Conservation (phyloP, 2,329 filamentous ascomycete genomes). For the Sporothrix brasiliensis region DNA sequence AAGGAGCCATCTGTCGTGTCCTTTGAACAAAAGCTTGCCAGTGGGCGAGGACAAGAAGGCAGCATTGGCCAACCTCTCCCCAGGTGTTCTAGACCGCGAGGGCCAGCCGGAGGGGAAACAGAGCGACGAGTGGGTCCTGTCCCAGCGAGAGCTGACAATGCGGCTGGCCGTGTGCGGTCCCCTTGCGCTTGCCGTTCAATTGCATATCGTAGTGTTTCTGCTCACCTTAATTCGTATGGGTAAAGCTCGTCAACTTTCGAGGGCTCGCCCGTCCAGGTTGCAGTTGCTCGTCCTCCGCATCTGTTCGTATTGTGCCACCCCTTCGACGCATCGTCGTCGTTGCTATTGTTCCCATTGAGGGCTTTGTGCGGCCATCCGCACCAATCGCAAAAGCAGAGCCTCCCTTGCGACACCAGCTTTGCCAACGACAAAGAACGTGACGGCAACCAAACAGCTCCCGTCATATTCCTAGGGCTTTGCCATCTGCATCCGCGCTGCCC, state of each 20-base stretch:
- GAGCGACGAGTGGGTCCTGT: slow-evolving; percentile 1
- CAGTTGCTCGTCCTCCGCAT: background rate
- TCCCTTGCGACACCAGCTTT: slow-evolving; percentile 4
- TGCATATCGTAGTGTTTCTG: background rate
- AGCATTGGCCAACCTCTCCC: background rate
- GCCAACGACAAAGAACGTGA: slow-evolving; percentile 2
- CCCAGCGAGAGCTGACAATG: background rate
- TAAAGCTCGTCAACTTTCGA: slow-evolving; percentile 12
- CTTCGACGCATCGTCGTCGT: background rate
- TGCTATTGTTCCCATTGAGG: slow-evolving; percentile 24
- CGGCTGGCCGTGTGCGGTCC: slow-evolving; percentile 18
- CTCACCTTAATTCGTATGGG: background rate
- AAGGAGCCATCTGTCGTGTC: no score
- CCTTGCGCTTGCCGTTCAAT: slow-evolving; percentile 6
- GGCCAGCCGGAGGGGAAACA: background rate
- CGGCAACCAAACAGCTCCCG: background rate
- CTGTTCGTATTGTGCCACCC: slow-evolving; percentile 16
- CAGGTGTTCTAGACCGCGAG: slow-evolving; percentile 3
- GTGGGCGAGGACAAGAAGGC: background rate
- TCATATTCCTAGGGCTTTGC: background rate
- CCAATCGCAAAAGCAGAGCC: background rate
- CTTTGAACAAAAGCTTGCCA: background rate
- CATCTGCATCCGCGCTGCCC: background rate
- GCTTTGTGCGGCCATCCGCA: slow-evolving; percentile 4
- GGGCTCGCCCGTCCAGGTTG: background rate